phyloP scores from a whole-genome alignment of 192 early-diverging fungal genomes.

The Phycomyces nitens region DNA sequence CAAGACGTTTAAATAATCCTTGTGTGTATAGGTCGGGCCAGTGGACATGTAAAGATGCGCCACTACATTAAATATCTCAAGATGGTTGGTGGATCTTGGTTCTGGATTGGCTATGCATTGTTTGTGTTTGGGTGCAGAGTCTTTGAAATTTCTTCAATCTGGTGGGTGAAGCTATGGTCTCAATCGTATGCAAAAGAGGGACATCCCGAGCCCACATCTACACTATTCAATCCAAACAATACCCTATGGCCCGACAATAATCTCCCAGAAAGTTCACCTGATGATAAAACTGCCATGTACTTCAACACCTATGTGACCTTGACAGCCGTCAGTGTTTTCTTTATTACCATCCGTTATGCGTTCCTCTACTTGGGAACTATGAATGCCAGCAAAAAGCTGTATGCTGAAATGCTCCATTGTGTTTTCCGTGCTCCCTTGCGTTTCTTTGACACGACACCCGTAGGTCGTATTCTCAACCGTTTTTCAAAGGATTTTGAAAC shows the following conservation, averaged over 20 bases:
- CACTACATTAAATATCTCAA: slow-evolving; percentile 73
- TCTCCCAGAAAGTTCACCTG: too few relatives aligned
- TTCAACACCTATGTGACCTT: too few relatives aligned
- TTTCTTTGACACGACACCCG: slow-evolving; percentile 81
- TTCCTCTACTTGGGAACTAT: slow-evolving; percentile 45
- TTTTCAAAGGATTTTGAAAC: slow-evolving; percentile 68
- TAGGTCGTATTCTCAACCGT: slow-evolving; percentile 79
- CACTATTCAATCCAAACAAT: background rate
- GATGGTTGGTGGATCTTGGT: slow-evolving; percentile 50
- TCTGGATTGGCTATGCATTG: slow-evolving; percentile 50
- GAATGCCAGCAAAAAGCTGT: slow-evolving; percentile 50
- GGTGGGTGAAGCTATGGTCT: slow-evolving; percentile 46
- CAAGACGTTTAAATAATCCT: too few relatives aligned
- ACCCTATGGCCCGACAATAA: too few relatives aligned
- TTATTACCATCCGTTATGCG: slow-evolving; percentile 36
- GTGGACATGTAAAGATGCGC: slow-evolving; percentile 67
- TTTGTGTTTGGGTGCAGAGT: slow-evolving; percentile 35
- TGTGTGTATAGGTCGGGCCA: slow-evolving; percentile 50
- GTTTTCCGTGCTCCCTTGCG: slow-evolving; percentile 65
- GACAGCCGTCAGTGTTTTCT: slow-evolving; percentile 30
- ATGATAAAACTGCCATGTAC: too few relatives aligned
- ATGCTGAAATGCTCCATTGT: slow-evolving; percentile 47
- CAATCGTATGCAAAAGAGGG: slow-evolving; percentile 18
- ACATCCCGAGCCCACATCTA: background rate
- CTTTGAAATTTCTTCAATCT: slow-evolving; percentile 34